These are phyloP conservation scores for Coccomyxa sp. DNA, from an alignment of 139 green algal species.

Conservation along the genomic window DNA sequence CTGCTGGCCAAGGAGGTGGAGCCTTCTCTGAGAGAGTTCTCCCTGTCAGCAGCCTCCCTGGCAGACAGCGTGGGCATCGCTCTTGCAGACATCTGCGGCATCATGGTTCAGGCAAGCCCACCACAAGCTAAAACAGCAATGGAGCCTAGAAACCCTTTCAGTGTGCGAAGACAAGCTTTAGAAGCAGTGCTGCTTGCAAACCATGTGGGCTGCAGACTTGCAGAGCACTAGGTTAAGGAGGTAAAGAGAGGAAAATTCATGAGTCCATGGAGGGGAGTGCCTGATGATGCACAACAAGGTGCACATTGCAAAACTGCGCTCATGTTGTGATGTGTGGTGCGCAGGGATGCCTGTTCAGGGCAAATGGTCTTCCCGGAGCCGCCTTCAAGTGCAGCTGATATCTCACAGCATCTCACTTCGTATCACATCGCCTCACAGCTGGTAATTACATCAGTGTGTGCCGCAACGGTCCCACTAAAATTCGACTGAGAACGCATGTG, in stretches of 20 bases:
- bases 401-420: neutral
- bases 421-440: neutral
- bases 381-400: constrained; percentile 22
- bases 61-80: constrained; percentile 54
- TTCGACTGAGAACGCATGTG: too few relatives aligned
- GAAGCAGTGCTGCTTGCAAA: neutral
- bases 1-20: constrained; percentile 41
- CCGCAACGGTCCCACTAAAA: too few relatives aligned
- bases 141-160: neutral
- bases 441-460: too few relatives aligned
- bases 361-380: constrained; percentile 34
- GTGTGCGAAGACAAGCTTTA: neutral
- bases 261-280: too few relatives aligned
- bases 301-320: neutral
- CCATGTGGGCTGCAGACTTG: neutral
- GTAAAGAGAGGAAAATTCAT: neutral
- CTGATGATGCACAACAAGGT: too few relatives aligned
- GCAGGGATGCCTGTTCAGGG: constrained; percentile 44
- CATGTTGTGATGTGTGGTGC: neutral
- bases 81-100: constrained; percentile 38
- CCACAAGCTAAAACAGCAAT: neutral
- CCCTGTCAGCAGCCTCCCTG: constrained; percentile 45
- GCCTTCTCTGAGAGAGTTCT: constrained; percentile 41
- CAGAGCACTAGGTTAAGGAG: neutral
- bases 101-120: constrained; percentile 46